These are phyloP conservation scores for Moesziomyces antarcticus DNA, from an alignment of 1,284 basidiomycete species.

Conservation along the genomic window DNA sequence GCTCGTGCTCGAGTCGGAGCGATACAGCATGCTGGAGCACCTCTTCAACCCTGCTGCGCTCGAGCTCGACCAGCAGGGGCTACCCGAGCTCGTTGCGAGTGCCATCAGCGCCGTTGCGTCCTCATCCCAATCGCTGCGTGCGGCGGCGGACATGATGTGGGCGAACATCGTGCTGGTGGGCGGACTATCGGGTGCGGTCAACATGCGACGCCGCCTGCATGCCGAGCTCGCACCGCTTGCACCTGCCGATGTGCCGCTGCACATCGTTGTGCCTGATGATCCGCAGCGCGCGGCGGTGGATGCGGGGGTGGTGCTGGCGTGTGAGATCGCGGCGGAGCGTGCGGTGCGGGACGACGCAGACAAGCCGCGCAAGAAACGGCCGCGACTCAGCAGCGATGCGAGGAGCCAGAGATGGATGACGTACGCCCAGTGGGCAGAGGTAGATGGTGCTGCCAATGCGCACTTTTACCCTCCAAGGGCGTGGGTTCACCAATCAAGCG, in stretches of 20 bases:
- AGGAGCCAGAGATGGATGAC: conserved; percentile 22
- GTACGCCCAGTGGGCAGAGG: conserved; percentile 23
- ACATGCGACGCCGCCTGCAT: conserved; percentile 78
- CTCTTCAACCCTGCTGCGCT: conserved; percentile 72
- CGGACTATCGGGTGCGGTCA: conserved; percentile 80
- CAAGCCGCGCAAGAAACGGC: conserved; percentile 5
- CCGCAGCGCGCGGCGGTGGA: conserved; percentile 6
- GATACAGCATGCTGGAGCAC: conserved; percentile 87
- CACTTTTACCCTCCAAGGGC: too few species aligned
- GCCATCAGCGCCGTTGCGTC: conserved; percentile 72
- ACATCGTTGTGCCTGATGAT: conserved; percentile 16
- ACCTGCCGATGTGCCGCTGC: conserved; percentile 41
- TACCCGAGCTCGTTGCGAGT: conserved; percentile 79
- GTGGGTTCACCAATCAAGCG: too few species aligned
- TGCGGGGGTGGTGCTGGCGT: conserved; percentile 10
- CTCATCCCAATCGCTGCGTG: conserved; percentile 71
- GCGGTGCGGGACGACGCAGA: conserved; percentile 1
- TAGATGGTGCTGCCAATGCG: conserved; percentile 11
- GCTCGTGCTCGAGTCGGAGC: conserved; percentile 85
- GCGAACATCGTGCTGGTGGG: conserved; percentile 89
- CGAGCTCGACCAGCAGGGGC: conserved; percentile 84
- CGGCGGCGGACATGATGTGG: conserved; percentile 88
- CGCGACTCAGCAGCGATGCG: neutral
- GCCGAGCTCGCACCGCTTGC: conserved; percentile 46
- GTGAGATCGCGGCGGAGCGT: conserved; percentile 7